Percentiles rank a stretch among this genome's conserved stretches.
Conservation (phyloP, 257 asterid genomes). For the Thymus mandschuricus region DNA sequence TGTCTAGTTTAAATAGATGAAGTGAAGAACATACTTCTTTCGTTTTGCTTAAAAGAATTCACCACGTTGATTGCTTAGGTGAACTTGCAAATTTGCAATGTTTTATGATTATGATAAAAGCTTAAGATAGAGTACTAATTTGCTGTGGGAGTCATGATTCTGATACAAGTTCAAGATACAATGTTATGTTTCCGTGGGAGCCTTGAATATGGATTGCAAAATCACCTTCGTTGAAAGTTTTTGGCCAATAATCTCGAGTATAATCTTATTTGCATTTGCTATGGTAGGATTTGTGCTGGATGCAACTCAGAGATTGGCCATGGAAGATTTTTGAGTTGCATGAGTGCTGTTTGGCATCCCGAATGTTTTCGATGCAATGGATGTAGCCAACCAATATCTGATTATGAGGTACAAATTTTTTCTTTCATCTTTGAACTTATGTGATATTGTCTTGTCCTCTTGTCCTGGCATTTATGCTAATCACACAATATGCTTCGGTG, state of each 20-base stretch:
- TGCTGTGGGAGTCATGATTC: background rate
- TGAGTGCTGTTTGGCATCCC: constrained; percentile 98
- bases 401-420: constrained; percentile 67
- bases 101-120: constrained; percentile 14
- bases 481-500: background rate
- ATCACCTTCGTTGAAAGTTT: constrained; percentile 13
- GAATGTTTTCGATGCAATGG: constrained; percentile 94
- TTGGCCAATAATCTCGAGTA: constrained; percentile 23
- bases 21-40: background rate
- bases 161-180: constrained; percentile 7
- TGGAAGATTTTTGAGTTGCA: constrained; percentile 91
- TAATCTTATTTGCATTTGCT: constrained; percentile 30
- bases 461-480: background rate
- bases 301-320: constrained; percentile 88
- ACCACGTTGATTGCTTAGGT: background rate
- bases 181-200: constrained; percentile 4
- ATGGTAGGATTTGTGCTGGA: constrained; percentile 89
- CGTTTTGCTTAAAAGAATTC: background rate
- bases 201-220: background rate
- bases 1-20: background rate
- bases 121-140: background rate
- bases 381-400: constrained; percentile 85
- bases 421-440: background rate
- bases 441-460: background rate
- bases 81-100: background rate